Conservation (phyloP, 2,329 filamentous ascomycete species). For the Ilyonectria robusta region DNA sequence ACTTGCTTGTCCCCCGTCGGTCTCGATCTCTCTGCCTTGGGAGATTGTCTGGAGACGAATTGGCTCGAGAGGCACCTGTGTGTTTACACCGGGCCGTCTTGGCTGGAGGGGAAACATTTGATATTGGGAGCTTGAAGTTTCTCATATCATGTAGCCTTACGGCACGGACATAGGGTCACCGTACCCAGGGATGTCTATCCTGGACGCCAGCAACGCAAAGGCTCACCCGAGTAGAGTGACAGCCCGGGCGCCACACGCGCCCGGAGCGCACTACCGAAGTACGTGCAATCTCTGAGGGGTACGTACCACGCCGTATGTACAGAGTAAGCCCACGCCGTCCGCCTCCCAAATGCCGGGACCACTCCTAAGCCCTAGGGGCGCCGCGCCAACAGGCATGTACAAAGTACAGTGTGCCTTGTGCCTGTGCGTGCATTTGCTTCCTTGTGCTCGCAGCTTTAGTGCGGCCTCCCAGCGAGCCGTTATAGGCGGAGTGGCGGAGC, state of each 20-base stretch:
- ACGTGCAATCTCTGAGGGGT: not conserved
- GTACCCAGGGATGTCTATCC: constrained; percentile 29
- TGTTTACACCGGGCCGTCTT: not conserved
- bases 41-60: constrained; percentile 16
- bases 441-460: constrained; percentile 15
- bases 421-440: constrained; percentile 20
- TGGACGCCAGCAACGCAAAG: constrained; percentile 28
- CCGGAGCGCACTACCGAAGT: constrained; percentile 18
- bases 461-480: constrained; percentile 18
- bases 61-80: not conserved
- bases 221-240: constrained; percentile 27
- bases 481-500: constrained; percentile 33
- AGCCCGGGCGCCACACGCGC: constrained; percentile 31
- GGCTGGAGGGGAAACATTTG: not conserved
- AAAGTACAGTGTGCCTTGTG: constrained; percentile 20
- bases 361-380: constrained; percentile 33
- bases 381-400: constrained; percentile 27
- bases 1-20: not conserved
- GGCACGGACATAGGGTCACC: constrained; percentile 27
- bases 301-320: not conserved
- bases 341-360: constrained; percentile 27
- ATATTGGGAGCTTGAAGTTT: constrained; percentile 2
- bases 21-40: constrained; percentile 5
- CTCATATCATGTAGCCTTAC: constrained; percentile 23
- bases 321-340: constrained; percentile 19